phyloP scores from a whole-genome alignment of 129 eudicot genomes.

The Flaveria ramosissima region DNA sequence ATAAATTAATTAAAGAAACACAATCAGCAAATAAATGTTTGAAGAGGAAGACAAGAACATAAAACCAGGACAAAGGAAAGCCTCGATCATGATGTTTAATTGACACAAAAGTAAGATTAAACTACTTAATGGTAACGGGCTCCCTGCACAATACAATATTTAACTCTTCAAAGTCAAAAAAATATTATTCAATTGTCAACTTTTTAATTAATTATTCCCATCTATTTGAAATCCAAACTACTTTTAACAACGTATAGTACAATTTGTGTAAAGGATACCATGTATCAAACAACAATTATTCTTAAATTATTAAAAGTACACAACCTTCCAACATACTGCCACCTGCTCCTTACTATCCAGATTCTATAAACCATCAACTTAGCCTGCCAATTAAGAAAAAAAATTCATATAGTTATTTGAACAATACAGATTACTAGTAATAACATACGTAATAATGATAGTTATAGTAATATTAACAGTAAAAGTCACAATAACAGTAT shows the following conservation, averaged over 20 bases:
- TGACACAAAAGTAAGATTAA: conserved; percentile 40
- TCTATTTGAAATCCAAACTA: conserved; percentile 23
- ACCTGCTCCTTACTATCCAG: conserved; percentile 23
- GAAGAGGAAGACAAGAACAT: conserved; percentile 33
- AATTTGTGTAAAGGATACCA: conserved; percentile 30
- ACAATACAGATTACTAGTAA: background rate
- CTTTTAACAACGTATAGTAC: background rate
- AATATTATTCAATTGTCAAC: conserved; percentile 22
- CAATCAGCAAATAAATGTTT: conserved; percentile 16
- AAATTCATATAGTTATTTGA: background rate
- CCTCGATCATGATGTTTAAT: conserved; percentile 32
- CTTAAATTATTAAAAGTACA: conserved; percentile 26
- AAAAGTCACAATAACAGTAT: too few relatives aligned
- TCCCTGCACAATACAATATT: conserved; percentile 50
- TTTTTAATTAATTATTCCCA: conserved; percentile 17
- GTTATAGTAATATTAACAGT: background rate
- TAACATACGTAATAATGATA: background rate
- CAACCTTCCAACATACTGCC: conserved; percentile 31
- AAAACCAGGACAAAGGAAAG: conserved; percentile 35
- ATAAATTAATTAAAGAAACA: conserved; percentile 10
- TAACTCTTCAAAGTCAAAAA: conserved; percentile 29
- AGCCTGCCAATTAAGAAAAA: conserved; percentile 18
- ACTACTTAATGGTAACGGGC: conserved; percentile 21
- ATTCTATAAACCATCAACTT: conserved; percentile 32
- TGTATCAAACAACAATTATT: conserved; percentile 31